phyloP scores from a whole-genome alignment of 441 rosid genomes.

The Rhodomyrtus psidioides region DNA sequence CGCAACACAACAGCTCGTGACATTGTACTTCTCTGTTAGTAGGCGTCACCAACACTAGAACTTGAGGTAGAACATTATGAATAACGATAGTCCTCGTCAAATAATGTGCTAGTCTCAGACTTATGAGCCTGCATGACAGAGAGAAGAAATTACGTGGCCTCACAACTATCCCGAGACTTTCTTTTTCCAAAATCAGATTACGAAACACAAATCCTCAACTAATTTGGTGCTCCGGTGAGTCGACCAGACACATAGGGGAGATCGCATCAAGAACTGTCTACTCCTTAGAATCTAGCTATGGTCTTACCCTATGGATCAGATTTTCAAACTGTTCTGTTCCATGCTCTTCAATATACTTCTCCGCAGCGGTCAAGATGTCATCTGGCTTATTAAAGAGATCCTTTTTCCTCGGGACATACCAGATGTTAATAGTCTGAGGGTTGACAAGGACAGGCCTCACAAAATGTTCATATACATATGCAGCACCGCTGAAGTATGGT shows the following conservation, averaged over 20 bases:
- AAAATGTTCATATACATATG: slow-evolving; percentile 82
- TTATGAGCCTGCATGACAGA: slow-evolving; percentile 45
- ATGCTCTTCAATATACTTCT: slow-evolving; percentile 68
- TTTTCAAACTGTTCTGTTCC: slow-evolving; percentile 81
- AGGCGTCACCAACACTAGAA: background rate
- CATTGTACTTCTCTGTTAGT: background rate
- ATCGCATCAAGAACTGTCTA: background rate
- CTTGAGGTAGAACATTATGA: slow-evolving; percentile 4
- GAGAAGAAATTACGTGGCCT: background rate
- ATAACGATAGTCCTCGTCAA: slow-evolving; percentile 19
- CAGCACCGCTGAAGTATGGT: slow-evolving; percentile 94
- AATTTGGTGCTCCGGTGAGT: background rate
- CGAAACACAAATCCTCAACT: background rate
- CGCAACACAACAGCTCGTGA: background rate
- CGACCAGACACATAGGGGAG: background rate
- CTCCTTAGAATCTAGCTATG: background rate
- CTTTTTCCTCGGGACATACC: slow-evolving; percentile 76
- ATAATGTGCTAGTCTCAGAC: slow-evolving; percentile 23
- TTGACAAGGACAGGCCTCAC: slow-evolving; percentile 72
- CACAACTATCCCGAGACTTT: background rate
- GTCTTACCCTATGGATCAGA: slow-evolving; percentile 56
- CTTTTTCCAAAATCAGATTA: background rate
- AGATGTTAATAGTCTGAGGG: slow-evolving; percentile 62
- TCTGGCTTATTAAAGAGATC: slow-evolving; percentile 49
- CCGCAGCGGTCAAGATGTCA: slow-evolving; percentile 78